Base-by-base conservation (phyloP, 305 asterid species). In the Ajuga reptans region DNA sequence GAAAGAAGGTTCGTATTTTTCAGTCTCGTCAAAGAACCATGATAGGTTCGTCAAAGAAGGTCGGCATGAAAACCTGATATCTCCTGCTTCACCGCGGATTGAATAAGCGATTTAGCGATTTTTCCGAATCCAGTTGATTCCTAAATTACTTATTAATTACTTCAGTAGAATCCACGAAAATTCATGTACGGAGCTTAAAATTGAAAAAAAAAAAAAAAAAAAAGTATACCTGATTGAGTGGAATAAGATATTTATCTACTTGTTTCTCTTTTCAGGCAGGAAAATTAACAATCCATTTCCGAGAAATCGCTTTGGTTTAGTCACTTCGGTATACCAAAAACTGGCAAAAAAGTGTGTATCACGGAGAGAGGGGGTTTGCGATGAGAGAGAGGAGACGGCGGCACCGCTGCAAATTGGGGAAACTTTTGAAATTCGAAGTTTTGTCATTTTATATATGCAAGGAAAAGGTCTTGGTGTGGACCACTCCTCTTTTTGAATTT, bases 391-490 rank as follows among this genome's bases (percentile, higher is more conserved):
- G 36, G 62, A 43, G 61, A 3, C 8, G 57, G 9, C 62, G 45
- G 31, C 41, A 27, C 66, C 58, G 61, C 56, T 57, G 57, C 15
- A 46, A 17, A 47, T 9, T 37, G 43, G 63, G 66, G 68, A 33
- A 56, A n/a, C 17, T 4, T 62, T 65, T 74, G 46, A 75, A 75
- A 21, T 69, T 75, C 15, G 57, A 69, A 56, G 72, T 16, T 50
- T 36, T 52, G 18, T 37, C 57, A 6, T 54, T 69, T 46, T 68
- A 73, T 73, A 73, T 58, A 37, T 4, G 4, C 63, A 24, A 31
- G 36, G 68, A 53, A 36, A 50, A 36, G 10, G 50, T 56, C 10
- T 36, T 49, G 58, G 47, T 27, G 46, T 42, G 64, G 58, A 64
- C 65, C 71, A 46, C 9, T 18, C 3, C 4, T 34, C 27, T 53